Percentiles rank a stretch among this genome's conserved stretches.
These are phyloP conservation scores for Saitozyma podzolica DNA, from an alignment of 768 basidiomycete species.

Conservation along the genomic window DNA sequence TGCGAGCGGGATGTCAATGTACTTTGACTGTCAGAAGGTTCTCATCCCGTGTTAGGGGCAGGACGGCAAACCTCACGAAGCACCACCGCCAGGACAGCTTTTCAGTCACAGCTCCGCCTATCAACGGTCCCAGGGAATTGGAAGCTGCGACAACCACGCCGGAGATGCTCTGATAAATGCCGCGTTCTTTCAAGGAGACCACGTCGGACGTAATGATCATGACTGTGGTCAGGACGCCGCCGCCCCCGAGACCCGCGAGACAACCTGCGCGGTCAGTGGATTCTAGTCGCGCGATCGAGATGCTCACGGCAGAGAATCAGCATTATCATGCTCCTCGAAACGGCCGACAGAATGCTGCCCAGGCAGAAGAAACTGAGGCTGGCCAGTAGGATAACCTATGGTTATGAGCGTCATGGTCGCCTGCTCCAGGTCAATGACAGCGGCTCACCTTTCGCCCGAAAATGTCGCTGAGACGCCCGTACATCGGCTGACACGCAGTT, in stretches of 20 bases:
- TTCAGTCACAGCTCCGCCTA: conserved; percentile 66
- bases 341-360: conserved; percentile 66
- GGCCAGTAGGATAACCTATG: conserved; percentile 56
- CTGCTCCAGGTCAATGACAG: too few relatives aligned
- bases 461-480: conserved; percentile 52
- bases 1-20: conserved; percentile 68
- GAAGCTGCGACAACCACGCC: conserved; percentile 63
- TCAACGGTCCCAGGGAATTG: conserved; percentile 65
- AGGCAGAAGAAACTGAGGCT: conserved; percentile 67
- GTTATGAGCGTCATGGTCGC: too few relatives aligned
- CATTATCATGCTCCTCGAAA: conserved; percentile 62
- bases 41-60: too few relatives aligned
- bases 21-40: conserved; percentile 36
- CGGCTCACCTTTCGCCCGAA: conserved; percentile 58
- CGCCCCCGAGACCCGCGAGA: conserved; percentile 63
- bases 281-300: conserved; percentile 66
- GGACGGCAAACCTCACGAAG: neutral
- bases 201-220: conserved; percentile 59
- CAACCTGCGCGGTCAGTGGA: conserved; percentile 69
- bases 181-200: conserved; percentile 64
- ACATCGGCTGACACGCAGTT: conserved; percentile 56
- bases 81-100: conserved; percentile 35
- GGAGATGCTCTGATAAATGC: conserved; percentile 75
- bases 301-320: conserved; percentile 65
- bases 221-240: neutral